Evolutionary conservation across 768 basidiomycete species (phyloP).

Genomic region (Filobasidium floriforme): DNA sequence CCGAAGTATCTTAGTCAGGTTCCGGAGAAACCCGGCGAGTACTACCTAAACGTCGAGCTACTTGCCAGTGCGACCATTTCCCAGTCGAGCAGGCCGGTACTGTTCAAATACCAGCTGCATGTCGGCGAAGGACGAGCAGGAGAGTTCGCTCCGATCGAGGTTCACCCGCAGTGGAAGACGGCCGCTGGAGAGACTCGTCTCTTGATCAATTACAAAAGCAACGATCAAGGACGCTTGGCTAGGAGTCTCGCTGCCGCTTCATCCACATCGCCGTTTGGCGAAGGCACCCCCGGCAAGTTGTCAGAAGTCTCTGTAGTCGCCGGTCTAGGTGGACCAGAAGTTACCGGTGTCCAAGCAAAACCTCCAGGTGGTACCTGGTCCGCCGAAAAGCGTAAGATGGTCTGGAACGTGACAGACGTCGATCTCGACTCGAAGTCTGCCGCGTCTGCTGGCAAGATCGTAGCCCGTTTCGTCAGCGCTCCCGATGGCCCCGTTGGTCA

Average conservation of each 20-base stretch:
- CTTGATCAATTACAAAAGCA: slow-evolving; percentile 43
- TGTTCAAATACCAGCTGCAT: slow-evolving; percentile 48
- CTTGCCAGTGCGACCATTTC: slow-evolving; percentile 29
- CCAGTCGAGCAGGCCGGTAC: slow-evolving; percentile 25
- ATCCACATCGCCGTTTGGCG: background rate
- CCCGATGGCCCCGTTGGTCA: slow-evolving; percentile 24
- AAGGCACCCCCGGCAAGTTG: slow-evolving; percentile 16
- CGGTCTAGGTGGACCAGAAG: slow-evolving; percentile 32
- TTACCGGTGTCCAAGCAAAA: slow-evolving; percentile 47
- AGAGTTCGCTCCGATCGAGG: slow-evolving; percentile 38
- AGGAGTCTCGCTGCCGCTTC: slow-evolving; percentile 8
- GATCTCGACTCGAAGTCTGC: slow-evolving; percentile 7
- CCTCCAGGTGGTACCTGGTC: slow-evolving; percentile 44
- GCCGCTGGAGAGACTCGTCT: slow-evolving; percentile 45
- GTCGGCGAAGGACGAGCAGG: slow-evolving; percentile 32
- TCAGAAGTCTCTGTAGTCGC: slow-evolving; percentile 40
- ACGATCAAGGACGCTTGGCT: slow-evolving; percentile 24
- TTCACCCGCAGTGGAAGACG: slow-evolving; percentile 46
- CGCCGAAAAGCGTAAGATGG: slow-evolving; percentile 36
- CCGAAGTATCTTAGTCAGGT: slow-evolving; percentile 42
- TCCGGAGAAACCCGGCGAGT: slow-evolving; percentile 44
- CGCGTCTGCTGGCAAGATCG: slow-evolving; percentile 39
- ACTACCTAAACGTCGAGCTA: slow-evolving; percentile 40
- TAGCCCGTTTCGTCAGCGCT: slow-evolving; percentile 42
- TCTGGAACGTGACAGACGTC: slow-evolving; percentile 34